These are phyloP conservation scores for Panus rudis DNA, from an alignment of 768 basidiomycete species.

Conservation along the genomic window DNA sequence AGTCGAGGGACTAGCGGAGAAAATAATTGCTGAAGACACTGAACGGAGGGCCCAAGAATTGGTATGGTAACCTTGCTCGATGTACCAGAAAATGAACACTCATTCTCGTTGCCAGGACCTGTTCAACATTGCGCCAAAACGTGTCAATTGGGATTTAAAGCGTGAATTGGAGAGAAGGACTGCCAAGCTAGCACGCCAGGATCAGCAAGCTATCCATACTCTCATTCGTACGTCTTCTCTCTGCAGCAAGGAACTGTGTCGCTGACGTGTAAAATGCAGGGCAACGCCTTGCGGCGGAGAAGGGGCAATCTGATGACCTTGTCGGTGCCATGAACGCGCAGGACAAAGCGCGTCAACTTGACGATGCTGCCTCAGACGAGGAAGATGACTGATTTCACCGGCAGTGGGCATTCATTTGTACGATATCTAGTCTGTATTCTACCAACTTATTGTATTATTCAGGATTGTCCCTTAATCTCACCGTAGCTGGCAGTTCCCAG, in stretches of 20 bases:
- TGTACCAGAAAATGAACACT: background rate
- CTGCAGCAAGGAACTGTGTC: background rate
- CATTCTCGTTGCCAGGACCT: conserved; percentile 54
- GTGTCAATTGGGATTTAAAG: conserved; percentile 94
- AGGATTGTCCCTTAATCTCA: background rate
- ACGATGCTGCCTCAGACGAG: conserved; percentile 52
- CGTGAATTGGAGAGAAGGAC: conserved; percentile 89
- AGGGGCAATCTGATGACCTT: conserved; percentile 72
- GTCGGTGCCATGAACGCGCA: conserved; percentile 81
- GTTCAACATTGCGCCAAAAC: conserved; percentile 96
- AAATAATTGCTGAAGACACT: conserved; percentile 83
- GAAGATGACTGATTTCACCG: conserved; percentile 37
- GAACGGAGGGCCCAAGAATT: conserved; percentile 80
- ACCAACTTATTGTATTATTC: too few relatives aligned
- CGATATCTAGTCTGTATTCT: too few relatives aligned
- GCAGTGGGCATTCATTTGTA: too few relatives aligned
- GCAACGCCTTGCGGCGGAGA: conserved; percentile 72
- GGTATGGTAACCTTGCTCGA: too few relatives aligned
- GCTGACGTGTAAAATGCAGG: too few relatives aligned
- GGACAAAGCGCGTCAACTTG: conserved; percentile 46
- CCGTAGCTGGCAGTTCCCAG: background rate
- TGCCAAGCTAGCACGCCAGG: conserved; percentile 82
- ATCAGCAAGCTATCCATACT: conserved; percentile 87
- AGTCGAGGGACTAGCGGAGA: conserved; percentile 77
- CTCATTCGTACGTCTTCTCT: conserved; percentile 69